Evolutionary conservation across 1,284 basidiomycete genomes (phyloP).

Genomic region (Microbotryomycetes sp.): DNA sequence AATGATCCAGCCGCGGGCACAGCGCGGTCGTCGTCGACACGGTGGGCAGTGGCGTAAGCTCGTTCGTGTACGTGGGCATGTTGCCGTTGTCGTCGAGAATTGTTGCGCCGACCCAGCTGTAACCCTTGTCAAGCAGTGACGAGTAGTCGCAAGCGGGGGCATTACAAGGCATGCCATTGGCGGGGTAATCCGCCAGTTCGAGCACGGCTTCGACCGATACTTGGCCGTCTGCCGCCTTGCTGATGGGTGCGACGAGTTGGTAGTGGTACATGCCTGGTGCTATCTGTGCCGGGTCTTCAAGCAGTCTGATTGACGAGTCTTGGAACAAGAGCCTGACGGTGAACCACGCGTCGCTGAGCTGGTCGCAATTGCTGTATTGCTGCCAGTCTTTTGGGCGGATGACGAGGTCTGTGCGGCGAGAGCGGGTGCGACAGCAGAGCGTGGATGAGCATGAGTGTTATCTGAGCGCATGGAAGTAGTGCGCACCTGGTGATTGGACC

Average conservation of each 20-base stretch:
- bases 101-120: background rate
- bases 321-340: background rate
- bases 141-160: background rate
- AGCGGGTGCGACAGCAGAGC: no score
- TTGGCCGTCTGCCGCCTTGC: background rate
- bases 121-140: background rate
- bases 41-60: background rate
- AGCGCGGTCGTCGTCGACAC: background rate
- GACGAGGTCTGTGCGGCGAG: background rate
- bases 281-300: background rate
- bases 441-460: no score
- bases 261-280: background rate
- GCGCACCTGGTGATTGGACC: background rate
- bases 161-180: background rate
- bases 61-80: background rate
- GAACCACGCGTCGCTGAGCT: background rate
- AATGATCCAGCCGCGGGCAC: background rate
- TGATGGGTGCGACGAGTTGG: background rate
- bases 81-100: background rate
- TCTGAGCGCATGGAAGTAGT: background rate
- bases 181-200: background rate
- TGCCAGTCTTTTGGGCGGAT: slow-evolving; percentile 1
- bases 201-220: background rate
- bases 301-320: background rate
- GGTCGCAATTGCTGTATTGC: background rate